Evolutionary conservation across 129 eudicot genomes (phyloP).

Genomic region (Flaveria bidentis): DNA sequence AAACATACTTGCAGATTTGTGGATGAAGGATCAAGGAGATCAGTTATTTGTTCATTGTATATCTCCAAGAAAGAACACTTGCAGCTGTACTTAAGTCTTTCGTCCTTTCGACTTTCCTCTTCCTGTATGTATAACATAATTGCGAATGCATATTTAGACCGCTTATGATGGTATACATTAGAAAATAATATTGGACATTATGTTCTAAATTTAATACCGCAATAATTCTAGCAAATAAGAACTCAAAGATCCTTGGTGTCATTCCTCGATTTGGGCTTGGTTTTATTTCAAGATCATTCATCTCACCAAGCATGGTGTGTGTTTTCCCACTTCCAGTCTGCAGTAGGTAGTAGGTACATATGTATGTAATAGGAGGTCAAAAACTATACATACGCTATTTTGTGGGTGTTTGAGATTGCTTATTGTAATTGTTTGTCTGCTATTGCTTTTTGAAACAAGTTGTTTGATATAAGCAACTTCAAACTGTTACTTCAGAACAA

Average conservation of each 20-base stretch:
- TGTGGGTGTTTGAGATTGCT: background rate
- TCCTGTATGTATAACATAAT: slow-evolving; percentile 45
- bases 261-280: slow-evolving; percentile 86
- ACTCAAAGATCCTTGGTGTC: slow-evolving; percentile 95
- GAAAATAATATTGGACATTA: background rate
- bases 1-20: slow-evolving; percentile 80
- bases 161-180: background rate
- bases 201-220: slow-evolving; percentile 50
- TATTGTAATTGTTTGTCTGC: background rate
- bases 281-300: slow-evolving; percentile 60
- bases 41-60: slow-evolving; percentile 88
- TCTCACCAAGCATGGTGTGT: slow-evolving; percentile 89
- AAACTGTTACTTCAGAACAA: background rate
- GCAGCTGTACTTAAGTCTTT: slow-evolving; percentile 65
- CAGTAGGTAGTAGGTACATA: slow-evolving; percentile 12
- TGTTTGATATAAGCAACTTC: background rate
- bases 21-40: slow-evolving; percentile 91
- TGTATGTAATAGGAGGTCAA: background rate
- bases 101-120: slow-evolving; percentile 84
- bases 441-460: background rate
- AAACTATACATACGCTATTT: background rate
- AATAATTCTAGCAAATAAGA: slow-evolving; percentile 78
- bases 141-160: background rate
- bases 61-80: slow-evolving; percentile 95
- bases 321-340: slow-evolving; percentile 99